Percentiles rank a stretch among this genome's conserved stretches.
Evolutionary conservation across 2,329 filamentous ascomycete species (phyloP).

Genomic region (Tolypocladium tundrense): DNA sequence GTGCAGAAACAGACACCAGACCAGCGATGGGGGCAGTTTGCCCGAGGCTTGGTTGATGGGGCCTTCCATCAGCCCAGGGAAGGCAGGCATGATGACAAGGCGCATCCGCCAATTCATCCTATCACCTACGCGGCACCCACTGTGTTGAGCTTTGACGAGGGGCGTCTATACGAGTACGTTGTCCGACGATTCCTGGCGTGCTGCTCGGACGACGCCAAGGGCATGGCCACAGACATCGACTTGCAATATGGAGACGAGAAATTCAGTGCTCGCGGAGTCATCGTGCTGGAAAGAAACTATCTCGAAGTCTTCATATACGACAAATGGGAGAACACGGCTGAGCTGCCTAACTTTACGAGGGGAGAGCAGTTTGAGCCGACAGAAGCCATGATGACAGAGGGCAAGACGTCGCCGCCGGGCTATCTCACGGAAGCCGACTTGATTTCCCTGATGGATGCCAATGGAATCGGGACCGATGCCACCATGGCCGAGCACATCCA

Average conservation of each 20-base stretch:
- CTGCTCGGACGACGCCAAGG: constrained; percentile 88
- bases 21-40: constrained; percentile 68
- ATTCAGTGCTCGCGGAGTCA: constrained; percentile 74
- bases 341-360: constrained; percentile 67
- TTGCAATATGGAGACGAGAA: constrained; percentile 73
- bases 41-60: constrained; percentile 62
- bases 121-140: constrained; percentile 68
- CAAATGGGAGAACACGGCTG: constrained; percentile 82
- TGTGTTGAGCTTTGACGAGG: constrained; percentile 56
- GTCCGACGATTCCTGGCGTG: constrained; percentile 87
- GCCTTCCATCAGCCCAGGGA: constrained; percentile 72
- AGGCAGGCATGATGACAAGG: constrained; percentile 87
- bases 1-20: constrained; percentile 78
- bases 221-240: constrained; percentile 74
- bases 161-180: constrained; percentile 83
- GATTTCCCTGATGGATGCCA: constrained; percentile 94
- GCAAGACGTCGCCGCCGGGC: constrained; percentile 74
- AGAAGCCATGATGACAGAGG: constrained; percentile 81
- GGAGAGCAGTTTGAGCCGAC: constrained; percentile 80
- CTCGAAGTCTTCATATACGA: constrained; percentile 94
- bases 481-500: constrained; percentile 99
- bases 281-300: constrained; percentile 83
- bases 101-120: constrained; percentile 93
- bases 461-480: constrained; percentile 95
- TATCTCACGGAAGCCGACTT: constrained; percentile 94